These are phyloP conservation scores for Cucumis sativus DNA, from an alignment of 306 rosid species.

Conservation along the genomic window DNA sequence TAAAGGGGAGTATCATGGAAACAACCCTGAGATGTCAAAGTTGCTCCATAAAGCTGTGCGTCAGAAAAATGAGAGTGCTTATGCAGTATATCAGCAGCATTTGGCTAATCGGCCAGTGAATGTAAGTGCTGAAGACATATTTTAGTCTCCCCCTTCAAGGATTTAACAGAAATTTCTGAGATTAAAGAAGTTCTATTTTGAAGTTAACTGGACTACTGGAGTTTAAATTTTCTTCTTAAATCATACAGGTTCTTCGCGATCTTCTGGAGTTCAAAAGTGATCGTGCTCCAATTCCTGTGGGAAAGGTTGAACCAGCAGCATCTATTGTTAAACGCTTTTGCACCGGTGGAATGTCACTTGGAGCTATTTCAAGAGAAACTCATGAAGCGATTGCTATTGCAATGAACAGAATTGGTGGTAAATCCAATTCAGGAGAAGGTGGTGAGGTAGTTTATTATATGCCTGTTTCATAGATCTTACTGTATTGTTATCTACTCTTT, in stretches of 20 bases:
- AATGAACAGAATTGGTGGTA: constrained; percentile 97
- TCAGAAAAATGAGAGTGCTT: constrained; percentile 86
- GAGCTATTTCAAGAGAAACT: constrained; percentile 98
- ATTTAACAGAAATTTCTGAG: neutral
- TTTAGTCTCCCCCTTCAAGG: neutral
- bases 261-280: constrained; percentile 92
- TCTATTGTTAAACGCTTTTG: constrained; percentile 92
- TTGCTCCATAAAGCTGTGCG: constrained; percentile 99
- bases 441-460: constrained; percentile 63
- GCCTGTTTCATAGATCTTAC: neutral
- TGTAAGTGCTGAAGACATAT: constrained; percentile 35
- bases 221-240: neutral
- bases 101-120: constrained; percentile 95
- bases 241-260: constrained; percentile 82
- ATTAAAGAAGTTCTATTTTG: neutral
- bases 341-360: constrained; percentile 99
- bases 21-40: constrained; percentile 99
- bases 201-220: neutral
- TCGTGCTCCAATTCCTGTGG: constrained; percentile 80
- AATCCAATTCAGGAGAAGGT: constrained; percentile 98
- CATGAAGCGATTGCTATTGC: constrained; percentile 98
- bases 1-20: constrained; percentile 94
- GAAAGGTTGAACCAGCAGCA: constrained; percentile 90
- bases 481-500: neutral
- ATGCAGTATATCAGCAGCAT: constrained; percentile 94